Evolutionary conservation across 1,284 basidiomycete genomes (phyloP).

Genomic region (Bondarzewia mesenterica): DNA sequence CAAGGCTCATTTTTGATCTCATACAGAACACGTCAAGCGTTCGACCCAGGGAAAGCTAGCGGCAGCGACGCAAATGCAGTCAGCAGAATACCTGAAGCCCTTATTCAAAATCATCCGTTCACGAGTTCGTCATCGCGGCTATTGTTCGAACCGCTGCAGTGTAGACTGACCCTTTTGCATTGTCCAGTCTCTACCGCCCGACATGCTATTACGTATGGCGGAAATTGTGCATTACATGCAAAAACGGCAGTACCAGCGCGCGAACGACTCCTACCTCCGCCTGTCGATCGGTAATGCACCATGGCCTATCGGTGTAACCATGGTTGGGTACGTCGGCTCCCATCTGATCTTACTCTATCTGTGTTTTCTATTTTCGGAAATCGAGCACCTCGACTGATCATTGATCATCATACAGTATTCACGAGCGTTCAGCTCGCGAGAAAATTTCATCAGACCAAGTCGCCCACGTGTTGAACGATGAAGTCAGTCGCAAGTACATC

Average conservation of each 20-base stretch:
- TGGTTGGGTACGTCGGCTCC: conserved; percentile 77
- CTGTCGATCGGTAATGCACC: conserved; percentile 97
- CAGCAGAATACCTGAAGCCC: conserved; percentile 94
- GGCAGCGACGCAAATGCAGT: conserved; percentile 92
- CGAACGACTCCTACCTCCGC: conserved; percentile 95
- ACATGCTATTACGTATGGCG: conserved; percentile 84
- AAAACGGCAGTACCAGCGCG: conserved; percentile 85
- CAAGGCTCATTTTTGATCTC: conserved; percentile 4
- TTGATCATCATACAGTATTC: conserved; percentile 56
- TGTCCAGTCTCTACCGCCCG: conserved; percentile 69
- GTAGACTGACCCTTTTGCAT: conserved; percentile 3
- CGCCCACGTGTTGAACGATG: conserved; percentile 97
- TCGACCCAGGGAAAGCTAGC: conserved; percentile 90
- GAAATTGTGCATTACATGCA: conserved; percentile 98
- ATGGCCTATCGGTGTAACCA: conserved; percentile 99
- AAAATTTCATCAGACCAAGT: conserved; percentile 97
- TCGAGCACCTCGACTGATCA: neutral
- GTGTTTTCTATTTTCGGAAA: conserved; percentile 1
- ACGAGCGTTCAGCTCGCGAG: conserved; percentile 94
- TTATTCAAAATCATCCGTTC: conserved; percentile 87
- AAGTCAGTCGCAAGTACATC: conserved; percentile 98
- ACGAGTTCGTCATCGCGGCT: conserved; percentile 48
- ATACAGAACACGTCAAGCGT: conserved; percentile 48
- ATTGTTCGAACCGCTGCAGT: neutral
- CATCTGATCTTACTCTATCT: neutral